Percentiles rank a stretch among this genome's conserved stretches.
Conservation (phyloP, 73 alveolate genomes). For the Symbiodinium natans region DNA sequence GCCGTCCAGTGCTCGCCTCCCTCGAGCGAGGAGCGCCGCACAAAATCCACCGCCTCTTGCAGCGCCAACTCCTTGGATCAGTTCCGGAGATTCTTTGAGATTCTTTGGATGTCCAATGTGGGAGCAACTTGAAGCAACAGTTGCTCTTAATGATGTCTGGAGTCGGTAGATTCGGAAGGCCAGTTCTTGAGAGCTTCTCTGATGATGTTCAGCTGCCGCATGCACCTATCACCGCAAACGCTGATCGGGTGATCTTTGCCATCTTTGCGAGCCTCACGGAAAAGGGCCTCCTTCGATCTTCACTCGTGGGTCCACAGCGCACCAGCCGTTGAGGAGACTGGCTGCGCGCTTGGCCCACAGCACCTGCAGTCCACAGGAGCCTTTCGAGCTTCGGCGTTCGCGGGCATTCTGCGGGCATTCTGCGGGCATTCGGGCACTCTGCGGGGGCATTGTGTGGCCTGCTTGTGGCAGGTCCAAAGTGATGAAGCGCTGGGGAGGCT, state of each 20-base stretch:
- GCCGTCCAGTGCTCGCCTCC: constrained; percentile 44
- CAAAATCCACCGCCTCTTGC: constrained; percentile 73
- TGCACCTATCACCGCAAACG: constrained; percentile 15
- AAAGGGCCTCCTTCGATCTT: constrained; percentile 44
- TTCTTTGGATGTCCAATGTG: too few relatives aligned
- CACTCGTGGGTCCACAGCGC: not conserved
- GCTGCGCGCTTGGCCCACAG: constrained; percentile 23
- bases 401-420: not conserved
- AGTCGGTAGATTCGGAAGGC: constrained; percentile 74
- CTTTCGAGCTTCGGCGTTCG: too few relatives aligned
- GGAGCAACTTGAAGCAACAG: too few relatives aligned
- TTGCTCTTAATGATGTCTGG: not conserved
- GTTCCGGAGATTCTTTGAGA: not conserved
- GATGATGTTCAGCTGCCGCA: constrained; percentile 88
- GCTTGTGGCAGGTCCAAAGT: constrained; percentile 1
- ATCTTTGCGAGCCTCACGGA: not conserved
- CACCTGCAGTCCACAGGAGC: not conserved
- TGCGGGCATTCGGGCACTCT: not conserved
- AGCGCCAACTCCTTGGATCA: constrained; percentile 60
- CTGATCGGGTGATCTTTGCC: not conserved
- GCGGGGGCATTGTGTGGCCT: not conserved
- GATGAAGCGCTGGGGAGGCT: not conserved
- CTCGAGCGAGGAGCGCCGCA: constrained; percentile 18
- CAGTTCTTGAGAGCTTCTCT: constrained; percentile 66
- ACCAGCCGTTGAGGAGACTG: constrained; percentile 38